phyloP scores from a whole-genome alignment of 2,329 filamentous ascomycete genomes.

The Aspergillus quadrilineatus region DNA sequence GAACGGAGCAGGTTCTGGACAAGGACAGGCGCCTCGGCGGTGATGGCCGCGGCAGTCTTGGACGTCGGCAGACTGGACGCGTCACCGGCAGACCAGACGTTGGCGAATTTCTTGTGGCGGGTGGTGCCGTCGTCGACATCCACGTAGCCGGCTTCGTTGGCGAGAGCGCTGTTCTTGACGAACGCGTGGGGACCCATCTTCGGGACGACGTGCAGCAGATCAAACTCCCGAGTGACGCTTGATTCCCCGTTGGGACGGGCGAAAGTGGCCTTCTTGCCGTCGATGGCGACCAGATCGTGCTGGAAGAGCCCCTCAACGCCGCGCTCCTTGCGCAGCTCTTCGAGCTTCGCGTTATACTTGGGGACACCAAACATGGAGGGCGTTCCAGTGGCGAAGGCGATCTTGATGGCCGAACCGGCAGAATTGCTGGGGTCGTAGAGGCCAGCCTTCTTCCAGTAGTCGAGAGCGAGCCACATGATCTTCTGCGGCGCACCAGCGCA shows the following conservation, averaged over 20 bases:
- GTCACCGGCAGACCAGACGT: constrained; percentile 61
- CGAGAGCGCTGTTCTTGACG: constrained; percentile 54
- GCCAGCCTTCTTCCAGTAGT: constrained; percentile 57
- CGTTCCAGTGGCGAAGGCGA: constrained; percentile 57
- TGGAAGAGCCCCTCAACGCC: constrained; percentile 60
- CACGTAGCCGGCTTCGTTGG: constrained; percentile 58
- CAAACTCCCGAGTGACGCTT: constrained; percentile 51
- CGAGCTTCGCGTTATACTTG: constrained; percentile 57
- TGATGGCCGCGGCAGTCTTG: constrained; percentile 57
- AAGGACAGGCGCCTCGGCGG: constrained; percentile 52
- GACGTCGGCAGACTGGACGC: constrained; percentile 60
- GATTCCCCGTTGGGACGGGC: constrained; percentile 45
- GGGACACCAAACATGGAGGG: constrained; percentile 61
- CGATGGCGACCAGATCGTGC: constrained; percentile 55
- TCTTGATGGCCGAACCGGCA: constrained; percentile 48
- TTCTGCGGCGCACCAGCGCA: constrained; percentile 64
- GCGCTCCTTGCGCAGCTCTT: constrained; percentile 54
- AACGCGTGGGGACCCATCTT: constrained; percentile 61
- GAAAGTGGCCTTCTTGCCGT: constrained; percentile 57
- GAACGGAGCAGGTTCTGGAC: constrained; percentile 50
- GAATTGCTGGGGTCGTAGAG: constrained; percentile 48
- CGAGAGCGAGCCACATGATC: constrained; percentile 61
- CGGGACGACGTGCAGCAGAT: constrained; percentile 58
- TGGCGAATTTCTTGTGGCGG: constrained; percentile 55
- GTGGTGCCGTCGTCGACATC: constrained; percentile 56